Base-by-base conservation (phyloP, 2,329 filamentous ascomycete genomes). In the Colletotrichum trifolii region DNA sequence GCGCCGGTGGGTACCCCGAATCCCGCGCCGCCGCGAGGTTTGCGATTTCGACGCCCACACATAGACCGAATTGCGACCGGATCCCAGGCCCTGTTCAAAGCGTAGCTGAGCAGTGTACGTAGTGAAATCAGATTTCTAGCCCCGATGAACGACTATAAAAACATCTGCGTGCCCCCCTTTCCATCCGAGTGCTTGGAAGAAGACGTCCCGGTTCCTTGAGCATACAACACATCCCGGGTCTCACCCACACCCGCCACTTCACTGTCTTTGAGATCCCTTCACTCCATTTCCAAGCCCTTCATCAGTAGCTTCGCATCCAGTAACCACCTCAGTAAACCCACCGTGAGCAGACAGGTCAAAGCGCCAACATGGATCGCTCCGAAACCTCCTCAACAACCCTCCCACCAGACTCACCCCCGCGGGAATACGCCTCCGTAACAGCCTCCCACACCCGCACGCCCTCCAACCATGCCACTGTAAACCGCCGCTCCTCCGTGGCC, bases 401-500 rank as follows among this genome's bases (percentile, higher is more conserved):
- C 2, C 62, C 57, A 7, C 57, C 62, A n/a, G 52, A 39, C 12
- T 50, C 62, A 11, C 34, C 48, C 8, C 33, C 42, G 15, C 59
- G 50, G 4, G 52, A 59, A 5, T 53, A 60, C 42, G 64, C 64
- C 39, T 57, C 64, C 47, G 45, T 67, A n/a, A 49, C 40, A 1
- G 15, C 43, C 34, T 17, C 45, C 33, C 42, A 48, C 47, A 55
- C 8, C 38, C 54, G 13, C 35, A 36, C 48, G n/a, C 34, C n/a
- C 34, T 47, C 40, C 25, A 43, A 15, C 15, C 35, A 8, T 38
- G 4, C 11, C 46, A 34, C 3, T 15, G 25, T 35, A 35, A n/a
- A 42, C 46, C 60, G 42, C 55, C 73, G 70, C 15, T 63, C 68
- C 39, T 74, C 73, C 12, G 66, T 71, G 33, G 72, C 73, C 39